Evolutionary conservation across 371 early-diverging fungal genomes (phyloP), one percentile per base, ranked within the genome.

Genomic region (Rhizopus arrhizus): DNA sequence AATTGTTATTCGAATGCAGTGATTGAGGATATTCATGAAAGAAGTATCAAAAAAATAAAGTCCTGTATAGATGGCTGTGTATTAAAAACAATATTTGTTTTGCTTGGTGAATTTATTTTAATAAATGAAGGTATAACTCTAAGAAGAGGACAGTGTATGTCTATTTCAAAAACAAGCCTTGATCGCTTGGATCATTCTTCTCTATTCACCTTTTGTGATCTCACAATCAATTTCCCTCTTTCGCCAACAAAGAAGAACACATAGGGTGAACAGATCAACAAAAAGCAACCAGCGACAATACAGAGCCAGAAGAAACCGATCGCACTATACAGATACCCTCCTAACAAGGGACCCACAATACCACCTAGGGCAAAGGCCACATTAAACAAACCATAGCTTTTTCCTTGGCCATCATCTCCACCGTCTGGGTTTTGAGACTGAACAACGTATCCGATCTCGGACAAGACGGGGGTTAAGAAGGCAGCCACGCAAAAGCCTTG

Each of bases 341-440:
- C 67, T 2, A 65, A 5, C 2, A 66, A 31, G n/a, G 70, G 65
- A 0, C 64, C 65, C 2, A 65, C 52, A 31, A 60, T 36, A 28
- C 56, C 60, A 22, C 84, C 84, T 10, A 73, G 59, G 7, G 68
- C 75, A 64, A 81, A 83, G 2, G 81, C 74, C 41, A 83, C 71
- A 59, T 84, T 84, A 58, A 84, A 78, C 36, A 84, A 56, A 4
- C 77, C 80, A 62, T 78, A 83, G 0, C 74, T 74, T 46, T 73
- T 70, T 4, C 75, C 81, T 46, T 66, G 76, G 3, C 77, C 81
- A 28, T 72, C 70, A 53, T 78, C 79, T 2, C 75, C 75, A 33
- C 59, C 68, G 12, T 69, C 67, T 15, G 57, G 41, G 35, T 65
- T 65, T 12, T 70, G 61, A 6, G 61, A 49, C 4, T 74, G 70